phyloP scores from a whole-genome alignment of 352 stramenopile species.

The Phytophthora sp. region DNA sequence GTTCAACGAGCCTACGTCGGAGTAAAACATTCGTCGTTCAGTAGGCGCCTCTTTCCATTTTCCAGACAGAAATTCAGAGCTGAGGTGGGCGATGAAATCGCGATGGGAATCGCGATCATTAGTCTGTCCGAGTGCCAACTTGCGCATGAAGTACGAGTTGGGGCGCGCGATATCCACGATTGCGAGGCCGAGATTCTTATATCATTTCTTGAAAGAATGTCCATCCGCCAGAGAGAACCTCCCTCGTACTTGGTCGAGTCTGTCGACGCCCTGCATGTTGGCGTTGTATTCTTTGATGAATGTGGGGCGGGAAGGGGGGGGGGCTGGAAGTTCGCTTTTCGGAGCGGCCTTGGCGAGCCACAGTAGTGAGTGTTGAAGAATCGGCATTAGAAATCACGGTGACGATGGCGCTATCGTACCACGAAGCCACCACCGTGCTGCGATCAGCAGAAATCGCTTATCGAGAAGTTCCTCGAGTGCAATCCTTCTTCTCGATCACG shows the following conservation, averaged over 20 bases:
- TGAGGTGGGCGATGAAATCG: no score
- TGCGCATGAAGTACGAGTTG: not conserved
- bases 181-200: slow-evolving; percentile 30
- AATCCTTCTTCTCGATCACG: not conserved
- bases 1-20: not conserved
- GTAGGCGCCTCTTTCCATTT: no score
- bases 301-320: no score
- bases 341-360: slow-evolving; percentile 11
- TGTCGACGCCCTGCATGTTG: slow-evolving; percentile 44
- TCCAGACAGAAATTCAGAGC: no score
- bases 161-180: slow-evolving; percentile 34
- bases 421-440: no score
- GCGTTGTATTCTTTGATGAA: slow-evolving; percentile 41
- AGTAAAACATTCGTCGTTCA: slow-evolving; percentile 20
- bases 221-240: slow-evolving; percentile 37
- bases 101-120: no score
- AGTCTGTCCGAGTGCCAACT: no score
- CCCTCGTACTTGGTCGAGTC: slow-evolving; percentile 31
- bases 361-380: not conserved
- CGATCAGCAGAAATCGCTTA: slow-evolving; percentile 1
- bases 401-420: slow-evolving; percentile 11
- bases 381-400: slow-evolving; percentile 2
- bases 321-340: slow-evolving; percentile 20
- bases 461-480: not conserved
- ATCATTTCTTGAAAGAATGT: slow-evolving; percentile 32